A percentile compares a stretch with the other conserved stretches of the same genome.
Conservation (phyloP, 1,284 basidiomycete genomes). For the Papiliotrema flavescens region DNA sequence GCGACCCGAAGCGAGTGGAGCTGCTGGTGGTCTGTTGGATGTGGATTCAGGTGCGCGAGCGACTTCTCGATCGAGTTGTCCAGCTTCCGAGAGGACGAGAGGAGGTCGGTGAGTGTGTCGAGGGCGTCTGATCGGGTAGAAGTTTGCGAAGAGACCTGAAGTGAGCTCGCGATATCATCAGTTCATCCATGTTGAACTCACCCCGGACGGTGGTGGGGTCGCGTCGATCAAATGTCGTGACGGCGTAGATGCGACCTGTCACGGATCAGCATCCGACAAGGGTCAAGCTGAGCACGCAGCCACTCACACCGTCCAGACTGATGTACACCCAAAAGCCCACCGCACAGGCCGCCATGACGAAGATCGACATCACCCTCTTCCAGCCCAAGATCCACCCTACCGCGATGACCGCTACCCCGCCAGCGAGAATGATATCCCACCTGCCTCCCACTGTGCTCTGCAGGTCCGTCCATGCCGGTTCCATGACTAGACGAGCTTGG, state of each 20-base stretch:
- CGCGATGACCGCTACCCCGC: slow-evolving; percentile 6
- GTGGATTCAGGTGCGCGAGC: slow-evolving; percentile 7
- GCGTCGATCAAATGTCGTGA: too few species aligned
- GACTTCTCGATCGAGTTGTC: slow-evolving; percentile 16
- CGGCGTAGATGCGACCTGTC: too few species aligned
- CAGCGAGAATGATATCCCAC: slow-evolving; percentile 24
- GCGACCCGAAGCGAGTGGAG: slow-evolving; percentile 31
- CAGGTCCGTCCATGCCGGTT: neutral
- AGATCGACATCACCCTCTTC: neutral
- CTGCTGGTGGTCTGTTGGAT: slow-evolving; percentile 15
- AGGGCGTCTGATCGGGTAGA: neutral
- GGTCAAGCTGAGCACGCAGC: too few species aligned
- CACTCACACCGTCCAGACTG: too few species aligned
- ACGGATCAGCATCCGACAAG: too few species aligned
- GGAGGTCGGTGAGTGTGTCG: slow-evolving; percentile 12
- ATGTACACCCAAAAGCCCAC: neutral
- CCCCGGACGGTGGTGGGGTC: too few species aligned
- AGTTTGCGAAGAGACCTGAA: too few species aligned
- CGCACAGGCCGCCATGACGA: neutral
- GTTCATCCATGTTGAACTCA: too few species aligned
- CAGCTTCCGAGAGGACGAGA: slow-evolving; percentile 26
- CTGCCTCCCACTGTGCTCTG: slow-evolving; percentile 1
- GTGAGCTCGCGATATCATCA: too few species aligned
- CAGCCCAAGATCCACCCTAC: slow-evolving; percentile 6
- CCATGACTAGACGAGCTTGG: too few species aligned